Evolutionary conservation across 306 rosid genomes (phyloP), one percentile per base, ranked within the genome.

Genomic region (Oemleria cerasiformis): DNA sequence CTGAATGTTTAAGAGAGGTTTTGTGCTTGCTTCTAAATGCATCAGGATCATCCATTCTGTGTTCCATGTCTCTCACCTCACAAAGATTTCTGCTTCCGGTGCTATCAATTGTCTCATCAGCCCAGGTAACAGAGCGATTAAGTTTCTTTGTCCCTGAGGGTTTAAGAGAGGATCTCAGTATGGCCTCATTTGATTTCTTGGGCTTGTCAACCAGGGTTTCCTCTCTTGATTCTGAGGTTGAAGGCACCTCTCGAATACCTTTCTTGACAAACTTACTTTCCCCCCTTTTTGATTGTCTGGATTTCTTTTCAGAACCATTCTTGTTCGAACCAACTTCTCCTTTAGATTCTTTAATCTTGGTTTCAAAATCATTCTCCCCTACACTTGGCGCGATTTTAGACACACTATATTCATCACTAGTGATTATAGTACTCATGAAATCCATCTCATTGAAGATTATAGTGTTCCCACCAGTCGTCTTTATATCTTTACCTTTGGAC

Each of bases 111-210:
- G 74, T 81, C 79, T 85, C 82, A 65, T 94, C 97, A 21, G 95
- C 95, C 99, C 99, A 94, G 43, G 97, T 94, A 69, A 94, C 95
- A 72, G 90, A 79, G 75, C 91, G 91, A 63, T 55, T 59, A 50
- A 73, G 73, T 77, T 86, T 94, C 79, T 86, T 94, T 62, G 42
- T n/a, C 58, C 84, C 84, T 0, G 76, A 71, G 62, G 79, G 75
- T 76, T 89, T 91, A 63, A 94, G 92, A 71, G 96, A 88, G 62
- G 99, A 81, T 76, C 84, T 86, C 61, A 77, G 74, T 53, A 56
- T 63, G 55, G 71, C 64, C 65, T 50, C 73, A 56, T 47, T 59
- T 40, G 69, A 86, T 36, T 73, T 83, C 67, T 79, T 83, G 41
- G 64, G 72, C 54, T 82, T 80, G 40, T 84, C 85, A 36, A 16